Evolutionary conservation across 2,329 filamentous ascomycete species (phyloP), one percentile per base, ranked within the genome.

Genomic region (Capronia epimyces): DNA sequence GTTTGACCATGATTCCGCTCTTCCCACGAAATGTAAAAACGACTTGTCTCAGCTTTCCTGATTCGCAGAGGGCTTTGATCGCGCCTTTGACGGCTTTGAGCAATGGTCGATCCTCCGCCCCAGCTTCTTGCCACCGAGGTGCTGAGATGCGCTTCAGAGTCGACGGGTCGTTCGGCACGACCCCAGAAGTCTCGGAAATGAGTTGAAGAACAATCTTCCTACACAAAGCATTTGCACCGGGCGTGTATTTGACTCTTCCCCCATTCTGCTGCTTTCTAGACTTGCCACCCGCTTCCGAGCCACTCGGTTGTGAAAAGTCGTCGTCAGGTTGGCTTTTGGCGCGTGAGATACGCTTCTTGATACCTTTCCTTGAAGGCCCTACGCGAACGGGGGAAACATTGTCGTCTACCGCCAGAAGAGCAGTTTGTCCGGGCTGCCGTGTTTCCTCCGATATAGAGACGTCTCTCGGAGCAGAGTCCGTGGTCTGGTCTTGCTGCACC

Each of bases 161-260:
- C 2, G 73, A 72, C 12, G 70, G 66, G 20, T 77, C 73, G 31
- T 75, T 71, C 2, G 80, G 78, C 46, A 77, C 81, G 2, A 77
- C 74, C 6, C 81, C 81, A 40, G 71, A 71, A 48, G 75, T 76
- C 43, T 72, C 69, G 39, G 76, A 67, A 10, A 83, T 60, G 32
- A 83, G 74, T 21, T 79, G 71, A 61, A 79, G 64, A 2, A 83
- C 67, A 24, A 82, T 75, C 15, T 72, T 72, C 46, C 68, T 71
- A 27, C 54, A 60, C 18, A 55, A 29, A 15, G 18, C 39, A 27
- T 40, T 47, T 7, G 52, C 45, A 3, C 29, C 46, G 0, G 18
- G 16, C 10, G 25, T 34, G 25, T 52, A 27, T 10, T 22, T 44
- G 16, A 29, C 41, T 15, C n/a, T 20, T 18, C 15, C 27, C 13